A percentile compares a stretch with the other conserved stretches of the same genome.
These are phyloP conservation scores for Platanus orientalis DNA, from an alignment of 164 flowering plant genomes.

Conservation along the genomic window DNA sequence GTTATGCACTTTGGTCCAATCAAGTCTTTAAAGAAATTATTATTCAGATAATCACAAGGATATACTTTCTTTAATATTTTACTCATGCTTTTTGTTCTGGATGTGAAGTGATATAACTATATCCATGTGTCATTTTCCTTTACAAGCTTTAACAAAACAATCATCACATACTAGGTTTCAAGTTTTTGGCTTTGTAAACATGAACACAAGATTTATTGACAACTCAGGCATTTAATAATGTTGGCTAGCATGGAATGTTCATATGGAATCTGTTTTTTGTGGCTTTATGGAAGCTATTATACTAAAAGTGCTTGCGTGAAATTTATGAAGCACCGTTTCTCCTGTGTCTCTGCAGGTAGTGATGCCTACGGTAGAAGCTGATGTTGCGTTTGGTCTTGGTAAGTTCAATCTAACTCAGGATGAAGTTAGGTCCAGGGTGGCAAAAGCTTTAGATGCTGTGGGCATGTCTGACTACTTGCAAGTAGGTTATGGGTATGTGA, in stretches of 20 bases:
- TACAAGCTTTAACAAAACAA: too few species aligned
- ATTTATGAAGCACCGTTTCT: not conserved
- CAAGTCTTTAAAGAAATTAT: too few species aligned
- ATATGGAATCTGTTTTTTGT: not conserved
- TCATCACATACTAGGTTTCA: too few species aligned
- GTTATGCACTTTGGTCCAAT: too few species aligned
- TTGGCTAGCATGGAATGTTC: not conserved
- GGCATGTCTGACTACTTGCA: conserved; percentile 71
- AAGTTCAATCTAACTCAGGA: conserved; percentile 51
- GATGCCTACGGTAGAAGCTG: conserved; percentile 96
- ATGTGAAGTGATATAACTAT: too few species aligned
- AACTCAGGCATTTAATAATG: too few species aligned
- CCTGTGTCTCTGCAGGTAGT: conserved; percentile 59
- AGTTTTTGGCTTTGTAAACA: too few species aligned
- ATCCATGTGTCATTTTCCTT: too few species aligned
- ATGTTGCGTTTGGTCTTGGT: conserved; percentile 96
- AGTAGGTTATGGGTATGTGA: conserved; percentile 30
- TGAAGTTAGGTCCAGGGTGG: conserved; percentile 60
- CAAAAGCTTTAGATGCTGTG: conserved; percentile 65
- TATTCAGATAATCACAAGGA: too few species aligned
- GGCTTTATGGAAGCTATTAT: not conserved
- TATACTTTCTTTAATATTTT: too few species aligned
- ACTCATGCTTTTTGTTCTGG: too few species aligned
- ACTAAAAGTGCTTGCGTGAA: not conserved
- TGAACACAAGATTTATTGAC: too few species aligned